phyloP scores from a whole-genome alignment of 768 basidiomycete genomes.

The Hortiboletus campestris region DNA sequence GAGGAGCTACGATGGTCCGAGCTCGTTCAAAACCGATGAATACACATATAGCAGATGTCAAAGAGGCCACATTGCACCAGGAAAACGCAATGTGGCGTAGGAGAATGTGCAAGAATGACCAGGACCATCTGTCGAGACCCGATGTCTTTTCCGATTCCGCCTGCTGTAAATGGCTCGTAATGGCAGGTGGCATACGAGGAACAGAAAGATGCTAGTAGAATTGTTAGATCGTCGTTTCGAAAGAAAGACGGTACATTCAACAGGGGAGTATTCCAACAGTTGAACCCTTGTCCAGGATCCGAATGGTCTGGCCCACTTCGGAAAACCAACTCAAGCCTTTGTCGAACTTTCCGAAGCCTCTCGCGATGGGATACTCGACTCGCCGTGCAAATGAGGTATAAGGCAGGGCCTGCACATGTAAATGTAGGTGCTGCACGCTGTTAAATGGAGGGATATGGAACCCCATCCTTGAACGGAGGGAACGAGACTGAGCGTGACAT shows the following conservation, averaged over 20 bases:
- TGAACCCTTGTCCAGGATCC: conserved; percentile 55
- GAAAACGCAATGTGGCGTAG: background rate
- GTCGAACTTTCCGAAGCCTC: conserved; percentile 37
- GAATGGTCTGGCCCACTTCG: conserved; percentile 57
- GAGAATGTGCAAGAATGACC: background rate
- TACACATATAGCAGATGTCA: background rate
- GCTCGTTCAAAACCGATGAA: background rate
- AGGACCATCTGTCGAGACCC: background rate
- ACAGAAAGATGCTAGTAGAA: no score
- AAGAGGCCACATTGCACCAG: background rate
- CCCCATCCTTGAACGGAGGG: conserved; percentile 53
- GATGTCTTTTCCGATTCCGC: background rate
- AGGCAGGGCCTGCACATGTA: conserved; percentile 71
- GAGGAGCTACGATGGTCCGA: background rate
- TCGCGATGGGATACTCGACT: conserved; percentile 49
- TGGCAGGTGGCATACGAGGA: no score
- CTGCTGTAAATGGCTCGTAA: background rate
- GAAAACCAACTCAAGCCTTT: conserved; percentile 79
- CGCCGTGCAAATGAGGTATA: conserved; percentile 43
- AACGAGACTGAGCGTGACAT: background rate
- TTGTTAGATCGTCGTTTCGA: background rate
- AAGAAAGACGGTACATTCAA: conserved; percentile 17
- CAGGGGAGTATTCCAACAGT: conserved; percentile 52
- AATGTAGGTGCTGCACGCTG: conserved; percentile 68
- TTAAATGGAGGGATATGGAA: conserved; percentile 83